Evolutionary conservation across 352 stramenopile genomes (phyloP), one percentile per base, ranked within the genome.

Genomic region (Peronospora destructor): DNA sequence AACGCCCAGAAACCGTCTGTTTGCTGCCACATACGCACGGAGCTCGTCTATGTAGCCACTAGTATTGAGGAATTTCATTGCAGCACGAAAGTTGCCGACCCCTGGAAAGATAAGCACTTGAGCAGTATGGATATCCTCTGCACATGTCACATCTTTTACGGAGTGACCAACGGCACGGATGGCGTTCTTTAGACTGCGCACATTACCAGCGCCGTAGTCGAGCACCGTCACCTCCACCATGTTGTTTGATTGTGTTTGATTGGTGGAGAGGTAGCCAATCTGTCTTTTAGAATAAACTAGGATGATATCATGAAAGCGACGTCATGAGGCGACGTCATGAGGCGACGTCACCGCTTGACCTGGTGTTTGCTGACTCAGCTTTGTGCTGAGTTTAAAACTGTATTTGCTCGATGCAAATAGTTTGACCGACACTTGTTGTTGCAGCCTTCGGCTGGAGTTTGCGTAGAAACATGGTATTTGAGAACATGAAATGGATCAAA

Each of bases 181-280:
- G 29, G 95, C 95, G 66, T 99, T 99, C 69, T 84, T 87, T 10
- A 99, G 80, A 53, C 89, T 98, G 55, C 95, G 88, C 53, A 99
- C 95, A 72, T 99, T 99, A 56, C 96, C 96, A n/a, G 95, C 96
- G 52, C 96, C 96, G 64, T 99, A 99, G 72, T 99, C 96, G 6
- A 99, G 78, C 23, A 99, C 70, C 10, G 74, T 85, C 49, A 92
- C 77, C 53, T 87, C 48, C 51, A 87, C 76, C 76, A 87, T 87
- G 43, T n/a, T 6, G 16, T 8, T 32, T 32, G 28, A 11, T 11
- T 32, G 28, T 12, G 28, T 32, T 32, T 26, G 47, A 40, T 34
- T 34, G 29, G 48, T 13, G n/a, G 14, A 37, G 38, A 39, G 9
- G 21, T 34, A 13, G 7, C 10, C 3, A 28, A 25, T 4, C 9